Evolutionary conservation across 1,284 basidiomycete genomes (phyloP).

Genomic region (Violaceomyces palustris): DNA sequence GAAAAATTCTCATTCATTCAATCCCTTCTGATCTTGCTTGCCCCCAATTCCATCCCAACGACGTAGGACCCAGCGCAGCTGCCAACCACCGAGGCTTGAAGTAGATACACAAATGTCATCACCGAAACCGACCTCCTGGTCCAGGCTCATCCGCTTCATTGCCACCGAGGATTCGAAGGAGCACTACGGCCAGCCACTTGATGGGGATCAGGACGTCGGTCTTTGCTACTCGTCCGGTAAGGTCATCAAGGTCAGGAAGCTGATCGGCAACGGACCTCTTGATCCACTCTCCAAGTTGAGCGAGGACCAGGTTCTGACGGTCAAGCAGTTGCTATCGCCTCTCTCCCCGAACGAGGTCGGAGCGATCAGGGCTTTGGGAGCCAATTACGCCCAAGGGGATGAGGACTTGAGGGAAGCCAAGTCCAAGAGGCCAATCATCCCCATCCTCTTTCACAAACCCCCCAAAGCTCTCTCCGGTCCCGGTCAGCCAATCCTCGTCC

Average conservation of each 20-base stretch:
- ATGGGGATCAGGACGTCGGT: conserved; percentile 21
- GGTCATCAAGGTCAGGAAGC: conserved; percentile 13
- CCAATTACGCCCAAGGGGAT: conserved; percentile 25
- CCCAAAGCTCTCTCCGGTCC: conserved; percentile 15
- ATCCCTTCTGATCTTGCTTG: too few relatives aligned
- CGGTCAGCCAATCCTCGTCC: conserved; percentile 19
- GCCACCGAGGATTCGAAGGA: conserved; percentile 29
- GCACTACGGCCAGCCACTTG: conserved; percentile 34
- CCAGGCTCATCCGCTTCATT: conserved; percentile 37
- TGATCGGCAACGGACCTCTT: conserved; percentile 6
- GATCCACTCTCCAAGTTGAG: background rate
- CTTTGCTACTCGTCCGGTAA: conserved; percentile 11
- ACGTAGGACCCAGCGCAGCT: too few relatives aligned
- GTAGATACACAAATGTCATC: too few relatives aligned
- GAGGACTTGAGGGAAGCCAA: conserved; percentile 15
- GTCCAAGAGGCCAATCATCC: conserved; percentile 17
- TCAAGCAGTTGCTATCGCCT: conserved; percentile 20
- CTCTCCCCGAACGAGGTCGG: conserved; percentile 10
- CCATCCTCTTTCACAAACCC: conserved; percentile 42
- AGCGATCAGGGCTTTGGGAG: conserved; percentile 20
- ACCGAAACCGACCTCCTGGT: conserved; percentile 21
- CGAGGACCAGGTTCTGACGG: conserved; percentile 12
- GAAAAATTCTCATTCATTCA: too few relatives aligned
- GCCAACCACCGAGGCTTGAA: too few relatives aligned
- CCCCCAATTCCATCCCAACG: too few relatives aligned